Base-by-base conservation (phyloP, 345 rosid species). In the Pelargonium nanum region DNA sequence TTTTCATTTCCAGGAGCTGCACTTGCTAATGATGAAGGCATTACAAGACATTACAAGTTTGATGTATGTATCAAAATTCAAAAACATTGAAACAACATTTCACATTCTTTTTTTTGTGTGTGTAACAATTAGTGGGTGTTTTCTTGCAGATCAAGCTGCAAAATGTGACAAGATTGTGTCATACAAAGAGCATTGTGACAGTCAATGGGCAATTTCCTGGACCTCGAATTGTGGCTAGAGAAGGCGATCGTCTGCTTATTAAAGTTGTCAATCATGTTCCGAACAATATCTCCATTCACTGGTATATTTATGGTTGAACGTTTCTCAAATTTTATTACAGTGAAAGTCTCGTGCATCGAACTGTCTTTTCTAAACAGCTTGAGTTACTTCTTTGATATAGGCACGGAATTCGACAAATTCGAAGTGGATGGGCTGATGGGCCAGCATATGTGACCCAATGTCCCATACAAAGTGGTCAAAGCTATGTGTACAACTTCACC, bases 141-240 rank as follows among this genome's bases (percentile, higher is more conserved):
- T 6, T 21, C 13, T 55, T 45, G 19, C 62, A 69, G 71, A 70
- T 65, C 20, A 22, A 24, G 54, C 2, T 60, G 62, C 62, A 55
- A 7, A 73, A 68, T 59, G 57, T 62, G 24, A 69, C 74, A 53
- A 20, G 71, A 20, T 20, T 65, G 57, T 74, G 78, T 54, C 32
- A 28, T 56, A 69, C 71, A 2, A 74, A 62, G 65, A 74, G 74
- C 63, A 70, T 69, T 10, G 77, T 62, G 58, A 74, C 74, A 32
- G 71, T 69, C 9, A 69, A 74, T 7, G 74, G 77, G 13, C 60
- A 28, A 40, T 69, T 69, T 51, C 71, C 74, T 0, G 68, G 74
- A 22, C 77, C 77, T 55, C 64, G 68, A 2, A 12, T 74, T 12
- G 45, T 69, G 22, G 77, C 74, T 7, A 74, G 77, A 65, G 77